phyloP scores from a whole-genome alignment of 345 rosid genomes.

The Salix arbutifolia region DNA sequence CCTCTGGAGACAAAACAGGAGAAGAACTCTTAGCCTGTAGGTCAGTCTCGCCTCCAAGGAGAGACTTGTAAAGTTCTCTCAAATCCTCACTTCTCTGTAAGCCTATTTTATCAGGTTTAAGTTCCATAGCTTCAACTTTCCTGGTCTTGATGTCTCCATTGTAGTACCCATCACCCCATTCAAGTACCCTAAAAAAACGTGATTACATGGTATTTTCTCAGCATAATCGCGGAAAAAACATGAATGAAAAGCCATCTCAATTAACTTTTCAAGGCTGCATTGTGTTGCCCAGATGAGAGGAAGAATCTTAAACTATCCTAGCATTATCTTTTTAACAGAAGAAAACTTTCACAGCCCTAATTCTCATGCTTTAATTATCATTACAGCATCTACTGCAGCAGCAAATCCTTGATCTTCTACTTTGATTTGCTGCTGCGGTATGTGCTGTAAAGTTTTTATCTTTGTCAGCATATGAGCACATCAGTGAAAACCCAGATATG shows the following conservation, averaged over 20 bases:
- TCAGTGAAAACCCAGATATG: background rate
- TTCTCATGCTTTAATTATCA: background rate
- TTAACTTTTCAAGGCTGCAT: background rate
- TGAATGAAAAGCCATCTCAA: background rate
- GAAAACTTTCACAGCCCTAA: background rate
- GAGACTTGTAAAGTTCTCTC: constrained; percentile 56
- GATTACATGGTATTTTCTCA: background rate
- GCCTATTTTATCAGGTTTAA: constrained; percentile 55
- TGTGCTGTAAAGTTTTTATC: background rate
- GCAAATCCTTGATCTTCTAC: background rate
- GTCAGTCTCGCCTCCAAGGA: constrained; percentile 58
- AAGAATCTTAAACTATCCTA: background rate
- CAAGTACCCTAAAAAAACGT: constrained; percentile 47
- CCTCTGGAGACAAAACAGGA: constrained; percentile 78
- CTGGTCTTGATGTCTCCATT: constrained; percentile 94
- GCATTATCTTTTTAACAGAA: background rate
- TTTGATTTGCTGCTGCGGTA: too few species aligned
- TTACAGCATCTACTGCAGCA: background rate
- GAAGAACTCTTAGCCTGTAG: constrained; percentile 43
- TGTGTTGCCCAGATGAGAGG: background rate
- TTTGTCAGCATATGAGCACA: too few species aligned
- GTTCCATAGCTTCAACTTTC: constrained; percentile 54
- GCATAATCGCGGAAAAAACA: background rate
- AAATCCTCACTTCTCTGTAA: constrained; percentile 79
- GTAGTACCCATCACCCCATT: constrained; percentile 86